phyloP scores from a whole-genome alignment of 768 basidiomycete species.

The Rossbeevera mucosa region DNA sequence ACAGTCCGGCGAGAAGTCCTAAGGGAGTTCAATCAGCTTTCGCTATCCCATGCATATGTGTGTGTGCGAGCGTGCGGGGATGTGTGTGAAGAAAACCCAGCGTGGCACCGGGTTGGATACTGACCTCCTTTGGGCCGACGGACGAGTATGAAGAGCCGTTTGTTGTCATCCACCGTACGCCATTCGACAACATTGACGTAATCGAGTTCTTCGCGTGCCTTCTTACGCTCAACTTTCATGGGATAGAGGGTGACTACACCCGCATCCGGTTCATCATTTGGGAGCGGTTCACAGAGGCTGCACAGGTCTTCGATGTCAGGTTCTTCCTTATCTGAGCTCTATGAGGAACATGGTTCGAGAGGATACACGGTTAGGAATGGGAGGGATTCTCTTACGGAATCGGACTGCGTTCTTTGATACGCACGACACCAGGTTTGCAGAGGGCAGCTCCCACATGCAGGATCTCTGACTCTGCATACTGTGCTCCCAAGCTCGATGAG shows the following conservation, averaged over 20 bases:
- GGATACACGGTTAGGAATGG: neutral
- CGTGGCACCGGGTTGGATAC: constrained; percentile 6
- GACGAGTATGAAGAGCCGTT: constrained; percentile 69
- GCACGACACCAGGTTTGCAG: constrained; percentile 66
- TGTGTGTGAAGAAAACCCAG: neutral
- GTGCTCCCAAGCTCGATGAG: constrained; percentile 94
- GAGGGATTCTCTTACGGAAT: constrained; percentile 8
- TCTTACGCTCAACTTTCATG: constrained; percentile 81
- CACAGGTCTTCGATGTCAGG: constrained; percentile 79
- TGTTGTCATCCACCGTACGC: constrained; percentile 36
- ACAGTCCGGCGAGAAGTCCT: constrained; percentile 89
- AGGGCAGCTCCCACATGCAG: constrained; percentile 70
- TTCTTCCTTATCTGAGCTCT: constrained; percentile 11
- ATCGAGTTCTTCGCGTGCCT: constrained; percentile 78
- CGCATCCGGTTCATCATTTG: constrained; percentile 17
- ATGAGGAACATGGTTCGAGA: neutral
- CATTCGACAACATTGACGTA: constrained; percentile 86
- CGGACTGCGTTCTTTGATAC: constrained; percentile 31
- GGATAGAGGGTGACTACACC: constrained; percentile 70
- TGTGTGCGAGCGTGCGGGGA: neutral
- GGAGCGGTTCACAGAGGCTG: constrained; percentile 58
- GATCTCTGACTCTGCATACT: constrained; percentile 82
- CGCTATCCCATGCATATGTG: neutral
- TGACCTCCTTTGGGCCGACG: constrained; percentile 81
- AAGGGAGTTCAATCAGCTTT: constrained; percentile 4